phyloP scores from a whole-genome alignment of 1,284 basidiomycete species.

The Ceratobasidium sp. region DNA sequence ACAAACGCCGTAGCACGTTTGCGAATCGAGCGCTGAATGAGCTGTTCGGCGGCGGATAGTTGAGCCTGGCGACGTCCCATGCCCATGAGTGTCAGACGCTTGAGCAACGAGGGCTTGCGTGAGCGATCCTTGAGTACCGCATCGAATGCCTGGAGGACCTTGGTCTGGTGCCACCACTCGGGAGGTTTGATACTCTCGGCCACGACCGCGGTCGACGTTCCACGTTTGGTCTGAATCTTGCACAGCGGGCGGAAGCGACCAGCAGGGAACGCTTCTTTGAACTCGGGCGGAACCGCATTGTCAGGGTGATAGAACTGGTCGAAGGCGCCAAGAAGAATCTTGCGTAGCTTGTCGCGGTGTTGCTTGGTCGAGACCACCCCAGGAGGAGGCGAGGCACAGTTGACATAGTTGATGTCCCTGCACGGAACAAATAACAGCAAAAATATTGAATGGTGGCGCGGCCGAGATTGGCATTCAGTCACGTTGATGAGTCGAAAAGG shows the following conservation, averaged over 20 bases:
- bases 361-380: conserved; percentile 82
- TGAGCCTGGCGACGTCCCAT: conserved; percentile 72
- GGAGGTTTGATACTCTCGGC: conserved; percentile 87
- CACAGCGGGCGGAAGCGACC: conserved; percentile 84
- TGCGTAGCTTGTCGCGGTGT: conserved; percentile 83
- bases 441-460: conserved; percentile 5
- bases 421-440: conserved; percentile 16
- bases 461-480: conserved; percentile 2
- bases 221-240: conserved; percentile 82
- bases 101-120: conserved; percentile 80
- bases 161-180: conserved; percentile 90
- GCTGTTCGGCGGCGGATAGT: conserved; percentile 78
- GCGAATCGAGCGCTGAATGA: conserved; percentile 83
- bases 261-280: conserved; percentile 94
- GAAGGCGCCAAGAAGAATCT: conserved; percentile 76
- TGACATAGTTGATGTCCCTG: conserved; percentile 90
- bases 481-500: not conserved
- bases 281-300: conserved; percentile 83
- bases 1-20: conserved; percentile 90
- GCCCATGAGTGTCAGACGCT: conserved; percentile 81
- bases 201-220: conserved; percentile 62
- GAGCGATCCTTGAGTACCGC: conserved; percentile 77
- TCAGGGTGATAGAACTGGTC: conserved; percentile 85
- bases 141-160: conserved; percentile 89
- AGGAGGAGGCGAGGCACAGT: conserved; percentile 77